Conservation (phyloP, 352 stramenopile species). For the Pythium insidiosum region DNA sequence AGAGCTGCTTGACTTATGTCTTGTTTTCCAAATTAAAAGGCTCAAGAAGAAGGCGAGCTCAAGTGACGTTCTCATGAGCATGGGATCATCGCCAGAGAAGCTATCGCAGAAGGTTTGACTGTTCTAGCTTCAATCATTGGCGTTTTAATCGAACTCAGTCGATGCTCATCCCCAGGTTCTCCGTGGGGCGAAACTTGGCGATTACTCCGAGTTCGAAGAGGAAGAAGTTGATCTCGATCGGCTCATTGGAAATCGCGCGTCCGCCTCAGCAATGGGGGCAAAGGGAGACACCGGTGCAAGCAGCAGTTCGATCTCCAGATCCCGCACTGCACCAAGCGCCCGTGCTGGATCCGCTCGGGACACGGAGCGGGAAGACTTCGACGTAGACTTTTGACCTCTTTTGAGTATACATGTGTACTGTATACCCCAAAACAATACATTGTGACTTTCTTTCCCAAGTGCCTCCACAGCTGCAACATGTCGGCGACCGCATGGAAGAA, state of each 20-base stretch:
- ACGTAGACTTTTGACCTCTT: constrained; percentile 60
- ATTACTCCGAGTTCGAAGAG: constrained; percentile 78
- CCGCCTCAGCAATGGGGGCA: no score
- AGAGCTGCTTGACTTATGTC: no score
- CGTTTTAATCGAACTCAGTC: neutral
- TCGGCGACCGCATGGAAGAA: constrained; percentile 38
- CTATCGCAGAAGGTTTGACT: constrained; percentile 57
- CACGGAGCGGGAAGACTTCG: constrained; percentile 47
- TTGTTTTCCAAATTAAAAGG: no score
- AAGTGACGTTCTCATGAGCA: constrained; percentile 50
- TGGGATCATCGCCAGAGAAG: constrained; percentile 43
- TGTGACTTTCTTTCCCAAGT: no score
- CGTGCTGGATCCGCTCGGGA: no score
- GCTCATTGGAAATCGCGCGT: constrained; percentile 42
- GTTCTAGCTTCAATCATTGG: neutral
- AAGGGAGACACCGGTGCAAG: neutral
- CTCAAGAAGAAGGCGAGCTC: constrained; percentile 42
- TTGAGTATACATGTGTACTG: no score
- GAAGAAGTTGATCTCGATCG: constrained; percentile 71
- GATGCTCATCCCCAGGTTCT: constrained; percentile 34
- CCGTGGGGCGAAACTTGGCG: constrained; percentile 60
- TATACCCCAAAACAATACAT: no score
- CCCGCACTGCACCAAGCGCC: no score
- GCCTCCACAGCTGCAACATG: neutral
- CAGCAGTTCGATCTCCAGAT: neutral